phyloP scores from a whole-genome alignment of 257 asterid genomes.

The Eustoma russellianum region DNA sequence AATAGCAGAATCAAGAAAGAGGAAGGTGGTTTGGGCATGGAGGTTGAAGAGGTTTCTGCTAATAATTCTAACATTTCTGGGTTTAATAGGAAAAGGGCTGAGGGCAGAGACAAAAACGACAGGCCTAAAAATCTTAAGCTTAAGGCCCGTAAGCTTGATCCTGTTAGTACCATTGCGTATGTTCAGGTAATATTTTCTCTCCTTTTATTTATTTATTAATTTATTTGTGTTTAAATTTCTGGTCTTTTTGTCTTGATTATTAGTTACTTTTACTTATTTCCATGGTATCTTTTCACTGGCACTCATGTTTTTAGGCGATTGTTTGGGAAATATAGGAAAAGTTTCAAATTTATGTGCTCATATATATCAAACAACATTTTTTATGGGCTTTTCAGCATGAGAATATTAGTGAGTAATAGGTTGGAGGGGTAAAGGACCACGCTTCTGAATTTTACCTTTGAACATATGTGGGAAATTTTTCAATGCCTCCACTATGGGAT shows the following conservation, averaged over 20 bases:
- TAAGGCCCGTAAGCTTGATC: conserved; percentile 69
- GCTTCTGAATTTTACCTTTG: too few relatives aligned
- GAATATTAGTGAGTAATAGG: background rate
- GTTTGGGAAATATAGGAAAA: too few relatives aligned
- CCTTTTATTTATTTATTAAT: background rate
- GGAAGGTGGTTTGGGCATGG: conserved; percentile 39
- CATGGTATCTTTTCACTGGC: background rate
- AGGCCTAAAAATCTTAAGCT: conserved; percentile 50
- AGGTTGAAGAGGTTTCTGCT: conserved; percentile 39
- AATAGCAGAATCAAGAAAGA: conserved; percentile 11
- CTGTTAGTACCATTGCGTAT: conserved; percentile 65
- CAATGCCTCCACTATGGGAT: too few relatives aligned
- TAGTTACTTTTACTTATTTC: background rate
- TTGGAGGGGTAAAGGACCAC: too few relatives aligned
- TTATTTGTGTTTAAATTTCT: background rate
- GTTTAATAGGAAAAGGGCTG: conserved; percentile 77
- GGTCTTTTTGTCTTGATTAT: background rate
- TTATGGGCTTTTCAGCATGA: background rate
- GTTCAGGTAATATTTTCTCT: conserved; percentile 49
- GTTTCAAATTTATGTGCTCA: too few relatives aligned
- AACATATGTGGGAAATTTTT: too few relatives aligned
- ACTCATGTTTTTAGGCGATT: too few relatives aligned
- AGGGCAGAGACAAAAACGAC: conserved; percentile 55
- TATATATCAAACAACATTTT: background rate
- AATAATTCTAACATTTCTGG: conserved; percentile 20